phyloP scores from a whole-genome alignment of 192 early-diverging fungal genomes.

The Obelidium mucronatum region DNA sequence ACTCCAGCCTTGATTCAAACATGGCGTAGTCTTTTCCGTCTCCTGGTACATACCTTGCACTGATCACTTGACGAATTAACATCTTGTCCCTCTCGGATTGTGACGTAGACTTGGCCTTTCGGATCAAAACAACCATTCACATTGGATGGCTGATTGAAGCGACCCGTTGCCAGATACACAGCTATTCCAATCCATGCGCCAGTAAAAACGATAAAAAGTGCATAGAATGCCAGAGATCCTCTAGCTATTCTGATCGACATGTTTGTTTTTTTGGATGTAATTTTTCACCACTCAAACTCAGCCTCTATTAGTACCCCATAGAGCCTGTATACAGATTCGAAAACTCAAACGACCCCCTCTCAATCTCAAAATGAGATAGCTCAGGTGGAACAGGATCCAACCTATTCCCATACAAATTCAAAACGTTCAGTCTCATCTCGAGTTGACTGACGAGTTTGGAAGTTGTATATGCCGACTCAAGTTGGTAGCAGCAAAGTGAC shows the following conservation, averaged over 20 bases:
- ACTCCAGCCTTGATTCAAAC: not conserved
- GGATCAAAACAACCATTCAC: conserved; percentile 33
- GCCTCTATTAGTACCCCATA: not conserved
- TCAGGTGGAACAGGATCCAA: not conserved
- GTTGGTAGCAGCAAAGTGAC: no score
- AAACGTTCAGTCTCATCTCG: not conserved
- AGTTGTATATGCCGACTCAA: no score
- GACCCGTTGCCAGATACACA: no score
- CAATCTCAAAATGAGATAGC: not conserved
- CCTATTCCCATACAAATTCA: not conserved
- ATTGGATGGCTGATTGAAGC: no score
- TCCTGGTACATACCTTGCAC: conserved; percentile 26
- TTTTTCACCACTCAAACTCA: no score
- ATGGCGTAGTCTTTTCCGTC: no score
- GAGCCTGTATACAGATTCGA: not conserved
- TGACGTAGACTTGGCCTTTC: conserved; percentile 10
- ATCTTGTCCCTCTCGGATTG: not conserved
- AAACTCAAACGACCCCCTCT: conserved; percentile 1
- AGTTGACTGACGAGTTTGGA: no score
- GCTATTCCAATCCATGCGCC: no score
- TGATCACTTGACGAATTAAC: not conserved
- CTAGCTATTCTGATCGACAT: no score
- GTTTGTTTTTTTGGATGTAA: no score
- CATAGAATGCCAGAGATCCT: no score
- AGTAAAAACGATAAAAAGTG: no score